Conservation (phyloP, 1,284 basidiomycete genomes). For the Tilletia walkeri region DNA sequence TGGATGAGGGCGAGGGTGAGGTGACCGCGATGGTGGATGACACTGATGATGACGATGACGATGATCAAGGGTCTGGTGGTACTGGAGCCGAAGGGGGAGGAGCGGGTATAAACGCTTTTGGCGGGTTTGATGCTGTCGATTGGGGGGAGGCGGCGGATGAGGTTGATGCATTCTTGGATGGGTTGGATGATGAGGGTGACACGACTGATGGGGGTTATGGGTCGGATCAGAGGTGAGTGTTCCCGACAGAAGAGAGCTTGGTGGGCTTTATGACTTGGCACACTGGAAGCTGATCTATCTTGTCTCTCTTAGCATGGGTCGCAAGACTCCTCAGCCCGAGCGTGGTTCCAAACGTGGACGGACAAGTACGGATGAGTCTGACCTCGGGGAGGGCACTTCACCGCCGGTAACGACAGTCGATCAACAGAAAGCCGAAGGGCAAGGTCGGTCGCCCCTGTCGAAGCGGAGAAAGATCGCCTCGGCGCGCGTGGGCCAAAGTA, state of each 20-base stretch:
- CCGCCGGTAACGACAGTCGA: too few species aligned
- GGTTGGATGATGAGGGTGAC: constrained; percentile 63
- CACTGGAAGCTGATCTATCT: background rate
- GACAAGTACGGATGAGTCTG: constrained; percentile 28
- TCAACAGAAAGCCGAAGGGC: background rate
- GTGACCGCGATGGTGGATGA: background rate
- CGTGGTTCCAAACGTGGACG: constrained; percentile 27
- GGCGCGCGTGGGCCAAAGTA: constrained; percentile 28
- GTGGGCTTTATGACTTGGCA: background rate
- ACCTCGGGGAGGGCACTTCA: background rate
- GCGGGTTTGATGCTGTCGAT: constrained; percentile 32
- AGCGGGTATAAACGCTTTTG: background rate
- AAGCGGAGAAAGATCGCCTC: constrained; percentile 31
- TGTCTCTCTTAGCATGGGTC: constrained; percentile 2
- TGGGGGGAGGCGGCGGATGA: constrained; percentile 80
- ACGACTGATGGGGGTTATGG: constrained; percentile 22
- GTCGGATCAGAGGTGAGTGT: constrained; percentile 17
- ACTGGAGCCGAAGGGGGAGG: too few species aligned
- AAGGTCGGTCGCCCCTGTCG: constrained; percentile 26
- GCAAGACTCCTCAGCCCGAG: constrained; percentile 20
- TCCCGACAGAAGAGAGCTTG: too few species aligned
- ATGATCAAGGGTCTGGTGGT: background rate
- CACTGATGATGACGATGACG: background rate
- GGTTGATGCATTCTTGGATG: constrained; percentile 69
- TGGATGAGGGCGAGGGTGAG: constrained; percentile 18